Base-by-base conservation (phyloP, 768 basidiomycete species). In the Albatrellus ellisii region DNA sequence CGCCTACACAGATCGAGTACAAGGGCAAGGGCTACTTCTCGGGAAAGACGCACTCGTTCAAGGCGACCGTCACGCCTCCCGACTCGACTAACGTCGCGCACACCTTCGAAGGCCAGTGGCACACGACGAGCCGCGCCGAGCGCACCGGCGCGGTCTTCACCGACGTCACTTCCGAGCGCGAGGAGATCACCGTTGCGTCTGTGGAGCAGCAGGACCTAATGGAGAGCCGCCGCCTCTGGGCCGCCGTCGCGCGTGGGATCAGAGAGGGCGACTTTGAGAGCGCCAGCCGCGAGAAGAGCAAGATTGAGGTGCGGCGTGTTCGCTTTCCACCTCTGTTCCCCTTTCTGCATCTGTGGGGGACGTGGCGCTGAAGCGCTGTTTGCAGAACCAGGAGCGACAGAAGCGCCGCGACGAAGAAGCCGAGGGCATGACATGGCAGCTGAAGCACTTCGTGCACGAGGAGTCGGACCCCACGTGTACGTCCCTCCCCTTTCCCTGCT, bases 1-100 rank as follows among this genome's bases (percentile, higher is more conserved):
- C 18, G 2, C 18, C 20, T 6, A 11, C 20, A 12, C 36, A 58
- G 58, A 79, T 97, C 59, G 88, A 94, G 50, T 98, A 94, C 70
- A 89, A 90, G 57, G 94, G 92, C 60, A 89, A 88, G 56, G 94
- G 92, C 21, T 98, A 92, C 65, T 88, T 97, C 58, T 75, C 77
- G 26, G 92, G 94, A 42, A 92, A 90, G 59, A 77, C 87, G 3
- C 94, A 99, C 64, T 68, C 78, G 3, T 95, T 91, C 75, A 92
- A 90, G 60, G 89, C 94, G 8, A 68, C 68, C 1, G 58, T 89
- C n/a, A 57, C 69, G 0, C 73, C 73, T 31, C 44, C 48, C 12
- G 49, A 46, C 14, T 22, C 39, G 12, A 40, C 42, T 11, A 44
- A 42, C 17, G 64, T 54, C 39, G 55, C 49, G n/a, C 59, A 47